These are phyloP conservation scores for Gossypium schwendimanii DNA, from an alignment of 441 rosid genomes.

Conservation along the genomic window DNA sequence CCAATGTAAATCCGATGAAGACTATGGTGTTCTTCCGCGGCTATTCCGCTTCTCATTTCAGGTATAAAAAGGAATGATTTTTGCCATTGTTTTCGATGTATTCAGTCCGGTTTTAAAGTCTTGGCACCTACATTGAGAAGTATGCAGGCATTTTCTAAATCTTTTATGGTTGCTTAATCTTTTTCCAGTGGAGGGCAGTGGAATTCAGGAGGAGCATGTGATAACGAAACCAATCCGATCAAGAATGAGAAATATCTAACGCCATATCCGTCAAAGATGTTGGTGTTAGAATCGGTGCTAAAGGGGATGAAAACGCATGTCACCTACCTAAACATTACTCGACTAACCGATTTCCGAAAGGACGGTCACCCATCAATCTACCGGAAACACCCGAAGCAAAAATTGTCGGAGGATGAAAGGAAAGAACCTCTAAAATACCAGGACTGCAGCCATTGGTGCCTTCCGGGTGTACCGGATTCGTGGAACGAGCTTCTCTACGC, in stretches of 20 bases:
- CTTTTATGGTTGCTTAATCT: background rate
- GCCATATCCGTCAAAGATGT: slow-evolving; percentile 69
- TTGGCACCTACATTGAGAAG: background rate
- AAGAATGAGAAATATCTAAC: slow-evolving; percentile 54
- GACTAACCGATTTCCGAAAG: slow-evolving; percentile 75
- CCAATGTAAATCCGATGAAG: slow-evolving; percentile 50
- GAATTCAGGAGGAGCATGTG: slow-evolving; percentile 92
- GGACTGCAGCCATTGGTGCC: slow-evolving; percentile 99
- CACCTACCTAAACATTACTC: slow-evolving; percentile 70
- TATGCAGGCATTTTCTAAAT: background rate
- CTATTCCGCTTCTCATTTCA: slow-evolving; percentile 88
- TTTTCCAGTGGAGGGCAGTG: slow-evolving; percentile 83
- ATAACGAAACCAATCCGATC: slow-evolving; percentile 75
- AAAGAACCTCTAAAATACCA: slow-evolving; percentile 48
- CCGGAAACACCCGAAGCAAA: slow-evolving; percentile 32
- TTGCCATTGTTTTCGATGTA: background rate
- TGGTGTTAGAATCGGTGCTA: slow-evolving; percentile 60
- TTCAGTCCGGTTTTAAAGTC: background rate
- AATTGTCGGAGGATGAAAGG: slow-evolving; percentile 33
- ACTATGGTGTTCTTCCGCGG: slow-evolving; percentile 80
- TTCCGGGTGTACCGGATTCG: slow-evolving; percentile 82
- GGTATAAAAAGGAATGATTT: slow-evolving; percentile 30
- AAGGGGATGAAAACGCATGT: slow-evolving; percentile 68
- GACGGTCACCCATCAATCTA: slow-evolving; percentile 94
- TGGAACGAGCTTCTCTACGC: slow-evolving; percentile 89